Evolutionary conservation across 148 eudicot species (phyloP), one percentile per base, ranked within the genome.

Genomic region (Cornus florida): DNA sequence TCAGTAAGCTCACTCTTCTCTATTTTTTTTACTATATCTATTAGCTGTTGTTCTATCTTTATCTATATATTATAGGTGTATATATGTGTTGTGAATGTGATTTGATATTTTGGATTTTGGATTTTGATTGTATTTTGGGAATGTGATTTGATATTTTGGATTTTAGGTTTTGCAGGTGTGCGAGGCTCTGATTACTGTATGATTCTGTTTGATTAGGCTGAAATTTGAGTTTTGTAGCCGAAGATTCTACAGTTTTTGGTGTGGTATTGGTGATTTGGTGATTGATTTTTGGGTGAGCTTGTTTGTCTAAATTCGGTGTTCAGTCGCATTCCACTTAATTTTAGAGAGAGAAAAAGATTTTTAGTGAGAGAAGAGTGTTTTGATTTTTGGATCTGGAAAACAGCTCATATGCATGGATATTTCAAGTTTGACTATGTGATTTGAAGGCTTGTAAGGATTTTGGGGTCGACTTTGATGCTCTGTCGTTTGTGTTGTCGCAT

Each of bases 301-400:
- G 12, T 71, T 32, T 24, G 24, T 75, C 78, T 75, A 19, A 69
- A 20, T n/a, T 69, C 7, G 57, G 53, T 31, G 19, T 77, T 53
- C 6, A 28, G 32, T 20, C 22, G 7, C 28, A 20, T 7, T 2
- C 4, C n/a, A 13, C 64, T 28, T 0, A 32, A 12, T 35, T 35
- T 5, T 35, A 50, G 31, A 6, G 35, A 20, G 68, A 7, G 68
- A 62, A 31, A 64, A 41, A 43, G 39, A 14, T 41, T 76, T 35
- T 74, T 33, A 22, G n/a, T 28, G 28, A 28, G 28, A 28, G 28
- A 28, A 28, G 28, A 28, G 28, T 28, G 28, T 28, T 0, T 28
- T 28, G 28, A 28, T 28, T 59, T 43, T 50, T 48, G 79, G 79
- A 68, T 77, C 72, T 77, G 79, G 65, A 77, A 48, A 50, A 5